Base-by-base conservation (phyloP, 208 protist species). In the Hexamita inflata region DNA sequence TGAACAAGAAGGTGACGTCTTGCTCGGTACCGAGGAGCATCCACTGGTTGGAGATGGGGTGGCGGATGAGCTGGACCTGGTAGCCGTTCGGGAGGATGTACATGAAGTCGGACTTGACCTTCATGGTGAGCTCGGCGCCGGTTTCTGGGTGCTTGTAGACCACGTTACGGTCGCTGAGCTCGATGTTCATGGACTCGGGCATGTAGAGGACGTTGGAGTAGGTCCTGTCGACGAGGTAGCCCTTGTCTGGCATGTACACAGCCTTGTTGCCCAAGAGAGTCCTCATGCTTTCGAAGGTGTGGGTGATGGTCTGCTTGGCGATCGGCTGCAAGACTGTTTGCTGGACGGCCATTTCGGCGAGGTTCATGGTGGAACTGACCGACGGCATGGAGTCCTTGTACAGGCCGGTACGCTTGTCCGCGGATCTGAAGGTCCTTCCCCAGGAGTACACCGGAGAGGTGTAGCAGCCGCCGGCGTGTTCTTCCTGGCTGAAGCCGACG, bases 81-180 rank as follows among this genome's bases (percentile, higher is more conserved):
- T 85, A 85, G 29, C 82, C 82, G 53, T 62, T 77, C 1, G 82
- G 82, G 11, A 85, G 40, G 1, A 85, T 57, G 61, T 85, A 85
- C 2, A 61, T 75, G 29, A 60, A 74, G 11, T 74, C 26, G n/a
- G 59, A 41, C 0, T 49, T 28, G 11, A 85, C 42, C 39, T 78
- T 81, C 28, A 80, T 68, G 0, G 2, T 73, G 19, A 74, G 32
- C 39, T 59, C 24, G 28, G 75, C 76, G 13, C 77, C 73, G 0
- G 59, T 64, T 24, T 67, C 40, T n/a, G 40, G 35, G 24, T 75
- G 74, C n/a, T 24, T 53, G n/a, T 39, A 83, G 26, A 30, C 67
- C 29, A 83, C 58, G 26, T 2, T 53, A 30, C 70, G 58, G 7
- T 76, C 45, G 0, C 34, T 24, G 57, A 85, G 65, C 4, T 30